Conservation (phyloP, 2,329 filamentous ascomycete genomes). For the Fusarium stilboides region DNA sequence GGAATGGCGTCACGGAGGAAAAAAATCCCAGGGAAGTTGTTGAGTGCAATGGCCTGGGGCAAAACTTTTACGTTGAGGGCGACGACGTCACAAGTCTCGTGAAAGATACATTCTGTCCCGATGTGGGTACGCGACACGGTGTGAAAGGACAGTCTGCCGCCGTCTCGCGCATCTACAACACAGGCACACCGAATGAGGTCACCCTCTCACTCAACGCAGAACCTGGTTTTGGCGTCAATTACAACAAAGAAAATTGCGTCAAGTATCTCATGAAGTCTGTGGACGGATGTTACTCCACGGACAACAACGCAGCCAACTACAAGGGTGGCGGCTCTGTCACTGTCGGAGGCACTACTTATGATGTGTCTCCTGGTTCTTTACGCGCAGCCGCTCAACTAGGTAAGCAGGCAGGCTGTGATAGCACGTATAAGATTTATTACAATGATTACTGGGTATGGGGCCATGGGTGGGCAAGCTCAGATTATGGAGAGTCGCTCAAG, state of each 20-base stretch:
- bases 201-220: not conserved
- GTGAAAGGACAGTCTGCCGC: not conserved
- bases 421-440: not conserved
- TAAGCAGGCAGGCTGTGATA: not conserved
- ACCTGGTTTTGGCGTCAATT: not conserved
- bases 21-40: not conserved
- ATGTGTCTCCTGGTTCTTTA: constrained; percentile 1
- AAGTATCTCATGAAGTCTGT: constrained; percentile 6
- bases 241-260: not conserved
- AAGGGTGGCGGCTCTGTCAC: constrained; percentile 5
- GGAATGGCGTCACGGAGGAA: constrained; percentile 8
- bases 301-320: constrained; percentile 2
- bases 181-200: constrained; percentile 1
- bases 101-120: constrained; percentile 1
- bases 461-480: constrained; percentile 3
- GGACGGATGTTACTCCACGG: not conserved
- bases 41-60: not conserved
- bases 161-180: constrained; percentile 6
- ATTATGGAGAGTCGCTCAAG: constrained; percentile 1
- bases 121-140: not conserved
- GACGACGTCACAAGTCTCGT: constrained; percentile 1
- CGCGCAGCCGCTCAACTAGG: not conserved
- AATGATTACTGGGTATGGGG: not conserved
- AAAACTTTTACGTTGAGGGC: constrained; percentile 4
- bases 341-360: not conserved